Evolutionary conservation across 305 asterid genomes (phyloP), one percentile per base, ranked within the genome.

Genomic region (Fraxinus dipetala): DNA sequence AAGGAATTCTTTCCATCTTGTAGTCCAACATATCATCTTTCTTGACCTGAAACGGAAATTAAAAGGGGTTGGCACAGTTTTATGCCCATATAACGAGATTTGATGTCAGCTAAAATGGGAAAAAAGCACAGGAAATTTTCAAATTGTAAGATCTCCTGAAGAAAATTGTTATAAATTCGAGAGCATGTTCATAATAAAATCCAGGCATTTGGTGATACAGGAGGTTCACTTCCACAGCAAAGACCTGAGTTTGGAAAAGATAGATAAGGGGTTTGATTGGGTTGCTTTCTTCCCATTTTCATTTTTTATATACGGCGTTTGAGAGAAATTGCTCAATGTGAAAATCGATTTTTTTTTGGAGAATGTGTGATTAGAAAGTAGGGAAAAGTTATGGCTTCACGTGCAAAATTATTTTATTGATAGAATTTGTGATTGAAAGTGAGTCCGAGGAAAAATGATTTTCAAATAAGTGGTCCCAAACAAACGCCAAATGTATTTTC

Each of bases 1-100:
- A 95, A 1, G 99, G 99, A 51, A 90, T 87, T 84, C 98, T 91
- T 84, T 92, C 98, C 87, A 93, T 80, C 79, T 69, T 89, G 83
- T 88, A 87, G 26, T 84, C 90, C 91, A 90, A 76, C 69, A 80
- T 87, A 32, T 90, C 85, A 85, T 95, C 99, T 79, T 83, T 90
- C 81, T 89, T 94, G 31, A 82, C 48, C 96, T 92, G 94, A 11
- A 77, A 81, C 30, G 54, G 31, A 28, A 61, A 32, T 4, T 3
- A 72, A 40, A 56, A 67, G 6, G 54, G 59, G 48, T 28, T 1
- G 54, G 22, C 76, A 65, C 22, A 65, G 4, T 3, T 65, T 65
- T 6, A 10, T 24, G 2, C 72, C 72, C 35, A 65, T 26, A 3
- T 65, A 65, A 65, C 1, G 69, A 65, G 72, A 10, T 26, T n/a